A percentile compares a stretch with the other conserved stretches of the same genome.
Evolutionary conservation across 2,329 filamentous ascomycete species (phyloP).

Genomic region (Xylariaceae sp.): DNA sequence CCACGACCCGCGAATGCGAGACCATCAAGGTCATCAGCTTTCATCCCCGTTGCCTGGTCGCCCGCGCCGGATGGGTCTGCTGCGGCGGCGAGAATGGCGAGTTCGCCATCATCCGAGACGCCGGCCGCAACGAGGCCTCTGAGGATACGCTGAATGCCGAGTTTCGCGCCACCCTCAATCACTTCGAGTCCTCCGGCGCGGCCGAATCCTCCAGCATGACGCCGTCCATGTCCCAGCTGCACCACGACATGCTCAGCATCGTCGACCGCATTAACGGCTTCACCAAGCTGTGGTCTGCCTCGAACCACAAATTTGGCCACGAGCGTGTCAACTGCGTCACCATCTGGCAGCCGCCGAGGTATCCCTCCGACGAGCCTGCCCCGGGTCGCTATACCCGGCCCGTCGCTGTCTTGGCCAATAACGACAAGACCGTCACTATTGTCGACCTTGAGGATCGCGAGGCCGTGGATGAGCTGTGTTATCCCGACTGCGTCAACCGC

Average conservation of each 20-base stretch:
- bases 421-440: slow-evolving; percentile 83
- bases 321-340: slow-evolving; percentile 62
- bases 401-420: slow-evolving; percentile 76
- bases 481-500: slow-evolving; percentile 86
- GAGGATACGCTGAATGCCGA: slow-evolving; percentile 19
- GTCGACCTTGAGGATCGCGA: slow-evolving; percentile 63
- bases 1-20: slow-evolving; percentile 62
- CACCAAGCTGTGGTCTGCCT: slow-evolving; percentile 39
- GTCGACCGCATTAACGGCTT: slow-evolving; percentile 27
- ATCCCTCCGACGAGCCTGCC: slow-evolving; percentile 15
- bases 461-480: slow-evolving; percentile 61
- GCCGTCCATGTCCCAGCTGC: slow-evolving; percentile 23
- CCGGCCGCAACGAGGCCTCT: slow-evolving; percentile 26
- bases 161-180: slow-evolving; percentile 13
- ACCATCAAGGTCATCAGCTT: slow-evolving; percentile 65
- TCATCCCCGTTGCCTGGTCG: slow-evolving; percentile 78
- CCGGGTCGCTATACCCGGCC: slow-evolving; percentile 38
- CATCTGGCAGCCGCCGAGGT: slow-evolving; percentile 48
- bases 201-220: slow-evolving; percentile 8
- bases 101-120: slow-evolving; percentile 66
- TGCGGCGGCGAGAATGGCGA: slow-evolving; percentile 84
- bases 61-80: slow-evolving; percentile 80
- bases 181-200: slow-evolving; percentile 19
- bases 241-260: slow-evolving; percentile 24
- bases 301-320: slow-evolving; percentile 46